A percentile compares a stretch with the other conserved stretches of the same genome.
phyloP scores from a whole-genome alignment of 2,329 filamentous ascomycete species.

The Fusarium mundagurra region DNA sequence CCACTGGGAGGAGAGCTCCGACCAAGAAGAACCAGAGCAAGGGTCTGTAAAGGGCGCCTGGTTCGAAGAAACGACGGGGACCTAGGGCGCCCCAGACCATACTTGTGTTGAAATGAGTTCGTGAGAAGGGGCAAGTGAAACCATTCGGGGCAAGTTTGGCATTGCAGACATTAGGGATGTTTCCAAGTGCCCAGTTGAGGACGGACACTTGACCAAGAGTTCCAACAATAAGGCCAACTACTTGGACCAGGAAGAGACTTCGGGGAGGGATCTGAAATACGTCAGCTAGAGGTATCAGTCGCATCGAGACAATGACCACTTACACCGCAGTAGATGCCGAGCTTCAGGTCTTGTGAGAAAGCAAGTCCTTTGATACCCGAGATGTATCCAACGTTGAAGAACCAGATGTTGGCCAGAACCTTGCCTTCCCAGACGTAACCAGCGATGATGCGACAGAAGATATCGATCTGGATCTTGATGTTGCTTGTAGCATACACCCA shows the following conservation, averaged over 20 bases:
- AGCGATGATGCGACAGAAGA: constrained; percentile 56
- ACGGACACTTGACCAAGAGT: constrained; percentile 56
- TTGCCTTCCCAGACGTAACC: constrained; percentile 58
- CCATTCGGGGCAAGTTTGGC: constrained; percentile 53
- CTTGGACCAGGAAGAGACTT: constrained; percentile 55
- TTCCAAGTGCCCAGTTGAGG: constrained; percentile 49
- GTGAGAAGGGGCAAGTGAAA: constrained; percentile 54
- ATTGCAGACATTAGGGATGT: constrained; percentile 61
- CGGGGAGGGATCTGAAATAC: constrained; percentile 52
- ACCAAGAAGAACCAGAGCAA: constrained; percentile 65
- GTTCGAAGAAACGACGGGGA: constrained; percentile 63
- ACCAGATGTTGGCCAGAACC: constrained; percentile 52
- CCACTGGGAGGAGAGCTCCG: constrained; percentile 58
- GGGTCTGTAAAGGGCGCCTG: constrained; percentile 58
- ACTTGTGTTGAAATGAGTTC: constrained; percentile 61
- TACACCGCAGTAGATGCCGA: constrained; percentile 54
- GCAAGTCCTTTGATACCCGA: constrained; percentile 53
- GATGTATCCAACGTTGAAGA: constrained; percentile 53
- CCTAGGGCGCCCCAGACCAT: constrained; percentile 68
- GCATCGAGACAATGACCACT: background rate
- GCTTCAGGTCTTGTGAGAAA: constrained; percentile 57
- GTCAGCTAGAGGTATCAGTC: background rate
- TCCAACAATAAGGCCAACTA: constrained; percentile 55
- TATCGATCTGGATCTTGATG: constrained; percentile 55
- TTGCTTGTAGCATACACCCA: constrained; percentile 54